Conservation (phyloP, 352 stramenopile species). For the Thalassiosira sp. region DNA sequence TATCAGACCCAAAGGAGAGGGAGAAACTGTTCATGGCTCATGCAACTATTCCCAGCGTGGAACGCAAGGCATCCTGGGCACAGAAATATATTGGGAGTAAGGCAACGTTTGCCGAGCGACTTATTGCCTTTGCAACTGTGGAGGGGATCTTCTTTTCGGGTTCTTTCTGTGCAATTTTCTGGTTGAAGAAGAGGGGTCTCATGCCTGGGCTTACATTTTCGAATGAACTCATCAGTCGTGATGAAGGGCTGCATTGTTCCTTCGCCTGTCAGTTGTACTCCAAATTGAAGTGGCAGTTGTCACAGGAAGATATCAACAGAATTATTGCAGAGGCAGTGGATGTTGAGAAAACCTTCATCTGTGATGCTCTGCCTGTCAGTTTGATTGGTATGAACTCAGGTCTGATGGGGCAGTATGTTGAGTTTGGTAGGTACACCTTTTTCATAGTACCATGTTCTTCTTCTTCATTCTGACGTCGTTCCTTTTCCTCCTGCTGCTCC, state of each 20-base stretch:
- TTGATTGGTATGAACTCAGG: conserved; percentile 85
- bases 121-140: conserved; percentile 84
- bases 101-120: conserved; percentile 74
- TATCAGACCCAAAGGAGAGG: conserved; percentile 73
- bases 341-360: conserved; percentile 83
- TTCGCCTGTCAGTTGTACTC: conserved; percentile 84
- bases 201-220: conserved; percentile 84
- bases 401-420: conserved; percentile 85
- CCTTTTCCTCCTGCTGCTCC: no score
- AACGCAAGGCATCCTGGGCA: conserved; percentile 82
- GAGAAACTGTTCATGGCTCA: conserved; percentile 70
- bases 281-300: conserved; percentile 71
- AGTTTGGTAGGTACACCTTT: no score
- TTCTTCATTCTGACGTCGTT: no score
- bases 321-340: conserved; percentile 81
- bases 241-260: conserved; percentile 84
- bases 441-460: no score
- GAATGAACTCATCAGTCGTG: conserved; percentile 83
- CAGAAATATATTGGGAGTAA: conserved; percentile 72
- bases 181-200: conserved; percentile 84
- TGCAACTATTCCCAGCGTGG: conserved; percentile 73
- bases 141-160: conserved; percentile 86
- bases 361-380: conserved; percentile 79
- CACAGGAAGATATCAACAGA: conserved; percentile 58
- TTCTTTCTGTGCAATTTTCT: conserved; percentile 85